Conservation (phyloP, 2,329 filamentous ascomycete species). For the Macrophomina phaseolina region DNA sequence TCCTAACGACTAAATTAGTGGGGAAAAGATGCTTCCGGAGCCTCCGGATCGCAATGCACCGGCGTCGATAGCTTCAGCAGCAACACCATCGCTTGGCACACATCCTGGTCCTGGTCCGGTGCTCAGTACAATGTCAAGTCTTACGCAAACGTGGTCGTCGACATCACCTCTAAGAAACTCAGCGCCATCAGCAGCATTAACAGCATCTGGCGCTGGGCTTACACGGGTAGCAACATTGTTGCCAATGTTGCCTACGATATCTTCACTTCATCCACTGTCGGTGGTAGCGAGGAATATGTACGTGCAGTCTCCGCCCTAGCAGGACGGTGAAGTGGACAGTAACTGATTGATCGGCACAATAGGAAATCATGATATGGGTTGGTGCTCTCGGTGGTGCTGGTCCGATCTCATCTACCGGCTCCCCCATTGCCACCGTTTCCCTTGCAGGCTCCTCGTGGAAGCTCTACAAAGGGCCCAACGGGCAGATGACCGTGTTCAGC, state of each 20-base stretch:
- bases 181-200: constrained; percentile 49
- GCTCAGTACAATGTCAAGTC: constrained; percentile 48
- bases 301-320: not conserved
- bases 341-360: too few relatives aligned
- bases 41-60: constrained; percentile 54
- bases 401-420: constrained; percentile 63
- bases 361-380: constrained; percentile 68
- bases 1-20: constrained; percentile 34
- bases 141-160: constrained; percentile 45
- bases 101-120: constrained; percentile 50
- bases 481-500: constrained; percentile 64
- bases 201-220: constrained; percentile 56
- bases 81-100: constrained; percentile 50
- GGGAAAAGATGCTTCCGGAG: constrained; percentile 45
- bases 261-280: constrained; percentile 58
- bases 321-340: too few relatives aligned
- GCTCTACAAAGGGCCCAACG: constrained; percentile 66
- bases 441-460: constrained; percentile 62
- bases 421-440: constrained; percentile 59
- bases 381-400: constrained; percentile 62
- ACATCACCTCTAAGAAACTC: constrained; percentile 34
- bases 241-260: constrained; percentile 68
- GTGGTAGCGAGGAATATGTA: constrained; percentile 56
- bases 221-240: constrained; percentile 56
- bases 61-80: constrained; percentile 47